Conservation (phyloP, 495 filamentous ascomycete species). For the Pseudotulostoma volvatum region DNA sequence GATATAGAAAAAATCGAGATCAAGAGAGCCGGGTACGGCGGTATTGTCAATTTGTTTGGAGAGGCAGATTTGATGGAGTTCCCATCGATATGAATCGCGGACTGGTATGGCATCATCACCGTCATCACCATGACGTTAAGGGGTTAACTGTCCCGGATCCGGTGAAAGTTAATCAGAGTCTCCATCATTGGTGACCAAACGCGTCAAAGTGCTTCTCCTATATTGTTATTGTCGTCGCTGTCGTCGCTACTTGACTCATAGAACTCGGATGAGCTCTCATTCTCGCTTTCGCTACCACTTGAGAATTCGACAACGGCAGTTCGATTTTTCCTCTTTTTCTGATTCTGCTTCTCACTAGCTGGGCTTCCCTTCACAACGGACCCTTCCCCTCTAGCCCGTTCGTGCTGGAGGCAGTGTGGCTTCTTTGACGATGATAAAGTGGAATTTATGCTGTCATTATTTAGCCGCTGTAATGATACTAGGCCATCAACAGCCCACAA, state of each 20-base stretch:
- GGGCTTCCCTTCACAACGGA: background rate
- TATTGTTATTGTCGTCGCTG: constrained; percentile 11
- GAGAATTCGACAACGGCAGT: constrained; percentile 30
- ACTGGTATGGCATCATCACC: too few relatives aligned
- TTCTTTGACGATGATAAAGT: background rate
- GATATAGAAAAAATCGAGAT: too few relatives aligned
- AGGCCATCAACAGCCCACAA: constrained; percentile 28
- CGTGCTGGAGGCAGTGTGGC: background rate
- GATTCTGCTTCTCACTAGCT: constrained; percentile 14
- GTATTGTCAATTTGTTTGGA: too few relatives aligned
- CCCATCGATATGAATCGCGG: too few relatives aligned
- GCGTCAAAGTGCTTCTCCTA: too few relatives aligned
- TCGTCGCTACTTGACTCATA: constrained; percentile 22
- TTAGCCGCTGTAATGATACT: constrained; percentile 17
- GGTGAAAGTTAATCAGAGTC: too few relatives aligned
- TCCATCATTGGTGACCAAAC: too few relatives aligned
- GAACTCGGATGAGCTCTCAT: too few relatives aligned
- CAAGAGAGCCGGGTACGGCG: too few relatives aligned
- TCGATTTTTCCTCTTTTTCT: constrained; percentile 42
- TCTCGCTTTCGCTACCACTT: constrained; percentile 29
- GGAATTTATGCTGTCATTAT: constrained; percentile 5
- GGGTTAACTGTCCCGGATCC: too few relatives aligned
- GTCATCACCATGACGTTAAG: too few relatives aligned
- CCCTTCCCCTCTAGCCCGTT: background rate
- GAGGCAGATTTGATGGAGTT: too few relatives aligned